Conservation (phyloP, 1,139 yeast genomes). For the Pichia sp. region DNA sequence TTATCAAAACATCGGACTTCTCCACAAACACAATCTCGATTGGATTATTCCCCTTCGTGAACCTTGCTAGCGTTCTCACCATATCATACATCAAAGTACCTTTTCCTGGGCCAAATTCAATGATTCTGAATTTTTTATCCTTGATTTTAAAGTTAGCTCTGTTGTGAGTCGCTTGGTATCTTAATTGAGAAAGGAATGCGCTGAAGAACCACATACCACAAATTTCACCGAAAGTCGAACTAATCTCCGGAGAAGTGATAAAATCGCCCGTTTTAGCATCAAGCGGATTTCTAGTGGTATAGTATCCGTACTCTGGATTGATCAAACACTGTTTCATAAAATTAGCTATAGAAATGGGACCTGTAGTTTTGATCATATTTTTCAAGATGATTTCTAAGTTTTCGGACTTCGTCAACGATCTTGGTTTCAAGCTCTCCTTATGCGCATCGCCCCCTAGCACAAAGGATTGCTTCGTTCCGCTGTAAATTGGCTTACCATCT, state of each 20-base stretch:
- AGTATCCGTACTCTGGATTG: conserved; percentile 73
- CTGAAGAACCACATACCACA: conserved; percentile 67
- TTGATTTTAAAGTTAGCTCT: conserved; percentile 31
- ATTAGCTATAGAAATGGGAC: conserved; percentile 67
- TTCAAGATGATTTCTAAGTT: conserved; percentile 30
- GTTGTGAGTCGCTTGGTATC: conserved; percentile 26
- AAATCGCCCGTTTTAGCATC: conserved; percentile 62
- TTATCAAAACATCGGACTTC: conserved; percentile 60
- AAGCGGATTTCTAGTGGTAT: conserved; percentile 70
- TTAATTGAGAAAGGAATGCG: conserved; percentile 51
- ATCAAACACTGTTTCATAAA: conserved; percentile 81
- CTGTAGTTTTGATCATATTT: conserved; percentile 59
- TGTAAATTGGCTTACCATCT: conserved; percentile 9
- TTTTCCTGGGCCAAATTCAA: conserved; percentile 86
- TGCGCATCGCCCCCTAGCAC: conserved; percentile 2
- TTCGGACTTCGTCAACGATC: conserved; percentile 8
- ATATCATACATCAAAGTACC: conserved; percentile 75
- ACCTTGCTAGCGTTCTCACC: conserved; percentile 40
- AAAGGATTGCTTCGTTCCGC: not conserved
- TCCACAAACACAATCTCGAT: conserved; percentile 56
- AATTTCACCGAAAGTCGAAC: conserved; percentile 84
- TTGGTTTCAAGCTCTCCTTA: conserved; percentile 4
- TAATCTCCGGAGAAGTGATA: conserved; percentile 80
- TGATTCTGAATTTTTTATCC: conserved; percentile 37
- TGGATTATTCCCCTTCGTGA: conserved; percentile 28